Evolutionary conservation across 1,284 basidiomycete genomes (phyloP).

Genomic region (Pterulicium gracile): DNA sequence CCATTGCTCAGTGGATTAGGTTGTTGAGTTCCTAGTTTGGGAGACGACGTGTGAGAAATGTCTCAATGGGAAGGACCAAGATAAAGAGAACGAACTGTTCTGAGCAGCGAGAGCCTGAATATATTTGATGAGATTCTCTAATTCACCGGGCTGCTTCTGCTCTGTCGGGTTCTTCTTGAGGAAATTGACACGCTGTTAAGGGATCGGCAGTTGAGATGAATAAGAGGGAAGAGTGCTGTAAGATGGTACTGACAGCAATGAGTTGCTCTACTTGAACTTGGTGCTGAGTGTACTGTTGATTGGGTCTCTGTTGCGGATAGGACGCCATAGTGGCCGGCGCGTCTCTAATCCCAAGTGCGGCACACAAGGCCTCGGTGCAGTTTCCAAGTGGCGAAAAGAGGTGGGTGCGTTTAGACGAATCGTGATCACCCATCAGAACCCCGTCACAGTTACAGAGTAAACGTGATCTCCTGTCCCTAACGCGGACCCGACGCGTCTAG

Average conservation of each 20-base stretch:
- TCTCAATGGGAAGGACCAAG: slow-evolving; percentile 3
- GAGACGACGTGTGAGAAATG: slow-evolving; percentile 7
- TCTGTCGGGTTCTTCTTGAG: slow-evolving; percentile 36
- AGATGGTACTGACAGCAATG: not conserved
- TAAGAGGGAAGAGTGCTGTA: not conserved
- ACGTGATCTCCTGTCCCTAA: too few species aligned
- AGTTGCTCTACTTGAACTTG: not conserved
- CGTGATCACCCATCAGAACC: too few species aligned
- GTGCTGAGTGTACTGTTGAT: not conserved
- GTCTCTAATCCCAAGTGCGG: too few species aligned
- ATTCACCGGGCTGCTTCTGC: slow-evolving; percentile 32
- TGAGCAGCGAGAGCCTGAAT: slow-evolving; percentile 22
- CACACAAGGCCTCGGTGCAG: too few species aligned
- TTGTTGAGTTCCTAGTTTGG: not conserved
- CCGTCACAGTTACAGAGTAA: too few species aligned
- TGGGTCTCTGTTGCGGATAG: not conserved
- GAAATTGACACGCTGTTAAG: slow-evolving; percentile 29
- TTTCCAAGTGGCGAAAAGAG: too few species aligned
- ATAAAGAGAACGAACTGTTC: slow-evolving; percentile 21
- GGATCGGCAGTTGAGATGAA: not conserved
- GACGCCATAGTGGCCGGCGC: slow-evolving; percentile 1
- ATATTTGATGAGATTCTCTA: slow-evolving; percentile 32
- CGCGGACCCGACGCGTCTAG: too few species aligned
- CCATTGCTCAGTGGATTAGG: not conserved
- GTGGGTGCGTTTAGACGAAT: too few species aligned